A percentile compares a stretch with the other conserved stretches of the same genome.
These are phyloP conservation scores for Xylogone sp. DNA, from an alignment of 2,329 filamentous ascomycete species.

Conservation along the genomic window DNA sequence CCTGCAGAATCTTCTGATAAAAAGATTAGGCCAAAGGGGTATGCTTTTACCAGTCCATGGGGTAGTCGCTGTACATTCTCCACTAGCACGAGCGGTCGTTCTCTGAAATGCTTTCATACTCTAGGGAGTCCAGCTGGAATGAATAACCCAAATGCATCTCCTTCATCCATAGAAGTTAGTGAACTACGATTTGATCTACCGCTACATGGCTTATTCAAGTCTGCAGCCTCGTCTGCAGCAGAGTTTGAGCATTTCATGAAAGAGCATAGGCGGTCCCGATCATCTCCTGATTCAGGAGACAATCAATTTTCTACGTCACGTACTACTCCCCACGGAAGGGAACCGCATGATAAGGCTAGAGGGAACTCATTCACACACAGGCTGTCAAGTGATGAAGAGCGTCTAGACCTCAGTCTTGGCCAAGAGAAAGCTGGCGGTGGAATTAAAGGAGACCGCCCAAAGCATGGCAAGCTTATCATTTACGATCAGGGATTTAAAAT, in stretches of 20 bases:
- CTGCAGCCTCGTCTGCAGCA: slow-evolving; percentile 16
- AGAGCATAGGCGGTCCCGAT: not conserved
- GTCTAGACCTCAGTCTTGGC: slow-evolving; percentile 72
- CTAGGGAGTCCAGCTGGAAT: slow-evolving; percentile 43
- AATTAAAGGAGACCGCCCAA: slow-evolving; percentile 78
- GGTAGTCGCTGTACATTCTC: slow-evolving; percentile 81
- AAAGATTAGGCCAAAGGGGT: slow-evolving; percentile 44
- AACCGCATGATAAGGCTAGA: no score
- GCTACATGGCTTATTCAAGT: slow-evolving; percentile 44
- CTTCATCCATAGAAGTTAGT: slow-evolving; percentile 49
- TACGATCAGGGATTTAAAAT: slow-evolving; percentile 90
- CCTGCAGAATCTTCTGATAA: not conserved
- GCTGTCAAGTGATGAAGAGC: slow-evolving; percentile 32
- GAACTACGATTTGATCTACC: slow-evolving; percentile 91
- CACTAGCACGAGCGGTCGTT: slow-evolving; percentile 72
- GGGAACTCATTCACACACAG: no score
- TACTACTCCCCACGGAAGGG: not conserved
- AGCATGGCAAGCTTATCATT: slow-evolving; percentile 89
- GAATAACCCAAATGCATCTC: slow-evolving; percentile 9
- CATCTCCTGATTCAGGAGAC: not conserved
- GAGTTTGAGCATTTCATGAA: slow-evolving; percentile 11
- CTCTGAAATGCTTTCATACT: slow-evolving; percentile 71
- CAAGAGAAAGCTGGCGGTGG: slow-evolving; percentile 84
- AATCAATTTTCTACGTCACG: not conserved
- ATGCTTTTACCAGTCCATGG: slow-evolving; percentile 83